phyloP scores from a whole-genome alignment of 2,329 filamentous ascomycete species.

The Neopestalotiopsis sp. region DNA sequence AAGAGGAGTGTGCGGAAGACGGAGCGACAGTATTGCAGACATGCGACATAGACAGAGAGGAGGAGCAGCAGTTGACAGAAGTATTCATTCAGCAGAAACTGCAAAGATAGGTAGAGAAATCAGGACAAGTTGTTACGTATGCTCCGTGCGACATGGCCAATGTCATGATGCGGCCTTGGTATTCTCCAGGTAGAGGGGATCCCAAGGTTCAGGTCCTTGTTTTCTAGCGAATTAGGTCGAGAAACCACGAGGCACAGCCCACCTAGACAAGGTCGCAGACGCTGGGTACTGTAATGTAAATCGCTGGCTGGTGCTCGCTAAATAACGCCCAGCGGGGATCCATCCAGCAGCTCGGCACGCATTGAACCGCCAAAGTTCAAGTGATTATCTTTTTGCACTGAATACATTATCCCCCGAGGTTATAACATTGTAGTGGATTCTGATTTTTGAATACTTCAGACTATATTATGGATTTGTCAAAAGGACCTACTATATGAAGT shows the following conservation, averaged over 20 bases:
- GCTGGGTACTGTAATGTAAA: conserved; percentile 4
- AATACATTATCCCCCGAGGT: no score
- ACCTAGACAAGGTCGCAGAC: conserved; percentile 5
- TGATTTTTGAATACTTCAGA: no score
- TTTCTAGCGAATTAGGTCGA: conserved; percentile 16
- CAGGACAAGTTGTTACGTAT: conserved; percentile 11
- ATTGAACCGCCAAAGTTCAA: neutral
- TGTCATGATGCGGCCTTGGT: conserved; percentile 21
- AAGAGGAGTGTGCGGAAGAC: conserved; percentile 9
- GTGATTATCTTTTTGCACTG: neutral
- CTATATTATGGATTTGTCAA: no score
- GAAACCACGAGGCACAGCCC: conserved; percentile 18
- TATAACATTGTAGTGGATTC: no score
- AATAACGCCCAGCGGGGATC: neutral
- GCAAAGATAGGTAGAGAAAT: neutral
- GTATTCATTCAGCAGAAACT: conserved; percentile 14
- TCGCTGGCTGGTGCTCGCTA: neutral
- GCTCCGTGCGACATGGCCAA: conserved; percentile 24
- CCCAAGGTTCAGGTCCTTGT: conserved; percentile 7
- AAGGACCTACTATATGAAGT: no score
- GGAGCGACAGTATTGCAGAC: conserved; percentile 26
- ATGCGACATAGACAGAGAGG: conserved; percentile 15
- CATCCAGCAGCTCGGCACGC: neutral
- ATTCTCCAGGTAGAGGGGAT: neutral
- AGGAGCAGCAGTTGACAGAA: neutral